A percentile compares a stretch with the other conserved stretches of the same genome.
phyloP scores from a whole-genome alignment of 2,329 filamentous ascomycete species.

The Diaporthe ampelina region DNA sequence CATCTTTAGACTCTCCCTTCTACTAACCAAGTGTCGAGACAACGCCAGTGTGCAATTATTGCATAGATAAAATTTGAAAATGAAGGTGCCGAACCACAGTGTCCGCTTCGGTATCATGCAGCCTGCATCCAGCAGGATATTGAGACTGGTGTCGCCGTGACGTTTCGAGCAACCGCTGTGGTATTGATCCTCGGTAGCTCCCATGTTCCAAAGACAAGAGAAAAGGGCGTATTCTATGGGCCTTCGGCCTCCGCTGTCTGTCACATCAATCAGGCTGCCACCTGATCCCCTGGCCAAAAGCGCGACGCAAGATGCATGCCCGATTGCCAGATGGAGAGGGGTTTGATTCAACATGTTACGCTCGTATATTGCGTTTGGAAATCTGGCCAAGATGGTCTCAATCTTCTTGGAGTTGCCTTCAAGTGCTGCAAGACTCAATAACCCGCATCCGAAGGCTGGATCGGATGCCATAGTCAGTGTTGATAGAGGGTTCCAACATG shows the following conservation, averaged over 20 bases:
- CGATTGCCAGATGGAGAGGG: slow-evolving; percentile 21
- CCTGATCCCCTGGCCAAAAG: not conserved
- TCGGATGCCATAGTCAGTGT: not conserved
- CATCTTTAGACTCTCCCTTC: slow-evolving; percentile 1
- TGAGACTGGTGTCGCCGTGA: slow-evolving; percentile 11
- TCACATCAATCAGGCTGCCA: not conserved
- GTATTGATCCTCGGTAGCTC: not conserved
- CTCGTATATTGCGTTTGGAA: slow-evolving; percentile 14
- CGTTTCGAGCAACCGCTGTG: not conserved
- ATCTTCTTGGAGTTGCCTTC: not conserved
- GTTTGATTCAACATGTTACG: slow-evolving; percentile 7
- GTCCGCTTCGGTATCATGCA: slow-evolving; percentile 1
- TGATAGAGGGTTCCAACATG: no score
- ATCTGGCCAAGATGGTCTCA: not conserved
- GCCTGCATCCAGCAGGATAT: slow-evolving; percentile 9
- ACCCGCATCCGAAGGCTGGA: slow-evolving; percentile 10
- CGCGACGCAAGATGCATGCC: slow-evolving; percentile 15
- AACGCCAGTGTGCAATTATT: slow-evolving; percentile 1
- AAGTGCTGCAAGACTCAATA: slow-evolving; percentile 27
- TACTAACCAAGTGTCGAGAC: slow-evolving; percentile 9
- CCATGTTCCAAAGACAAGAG: not conserved
- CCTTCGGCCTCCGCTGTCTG: not conserved
- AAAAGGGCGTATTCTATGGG: slow-evolving; percentile 23
- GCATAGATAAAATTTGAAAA: not conserved
- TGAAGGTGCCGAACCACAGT: no score